phyloP scores from a whole-genome alignment of 78 protist species.

The Polysphondylium violaceum region DNA sequence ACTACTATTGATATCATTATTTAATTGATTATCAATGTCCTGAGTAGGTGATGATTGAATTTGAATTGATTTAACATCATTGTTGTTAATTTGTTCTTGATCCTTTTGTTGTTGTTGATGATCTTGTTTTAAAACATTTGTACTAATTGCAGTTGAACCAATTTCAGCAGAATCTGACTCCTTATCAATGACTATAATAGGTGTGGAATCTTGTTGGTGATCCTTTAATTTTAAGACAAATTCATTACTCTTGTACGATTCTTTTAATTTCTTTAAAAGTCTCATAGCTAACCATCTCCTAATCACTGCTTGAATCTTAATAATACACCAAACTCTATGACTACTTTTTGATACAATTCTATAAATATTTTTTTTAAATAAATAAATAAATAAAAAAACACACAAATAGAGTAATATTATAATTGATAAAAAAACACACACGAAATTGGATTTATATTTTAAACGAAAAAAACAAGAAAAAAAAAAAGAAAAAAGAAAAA shows the following conservation, averaged over 20 bases:
- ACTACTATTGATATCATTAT: not conserved
- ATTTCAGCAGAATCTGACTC: not conserved
- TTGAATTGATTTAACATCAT: not conserved
- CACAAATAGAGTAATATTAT: too few species aligned
- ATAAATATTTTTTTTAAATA: not conserved
- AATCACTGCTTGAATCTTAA: conserved; percentile 44
- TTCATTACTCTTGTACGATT: not conserved
- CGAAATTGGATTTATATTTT: too few species aligned
- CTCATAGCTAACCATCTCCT: conserved; percentile 54
- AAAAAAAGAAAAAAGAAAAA: too few species aligned
- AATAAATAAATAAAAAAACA: too few species aligned
- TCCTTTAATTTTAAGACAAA: not conserved
- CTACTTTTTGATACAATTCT: conserved; percentile 69
- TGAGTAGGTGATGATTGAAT: too few species aligned
- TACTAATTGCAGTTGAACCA: not conserved
- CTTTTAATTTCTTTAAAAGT: conserved; percentile 23
- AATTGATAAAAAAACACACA: too few species aligned
- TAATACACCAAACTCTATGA: conserved; percentile 73
- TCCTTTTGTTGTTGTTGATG: not conserved
- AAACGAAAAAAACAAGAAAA: too few species aligned
- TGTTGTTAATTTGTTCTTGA: too few species aligned
- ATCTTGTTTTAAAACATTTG: not conserved
- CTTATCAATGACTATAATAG: not conserved
- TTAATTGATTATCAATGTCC: too few species aligned
- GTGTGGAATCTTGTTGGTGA: not conserved